phyloP scores from a whole-genome alignment of 1,139 yeast species.

The Schwanniomyces etchellsii region DNA sequence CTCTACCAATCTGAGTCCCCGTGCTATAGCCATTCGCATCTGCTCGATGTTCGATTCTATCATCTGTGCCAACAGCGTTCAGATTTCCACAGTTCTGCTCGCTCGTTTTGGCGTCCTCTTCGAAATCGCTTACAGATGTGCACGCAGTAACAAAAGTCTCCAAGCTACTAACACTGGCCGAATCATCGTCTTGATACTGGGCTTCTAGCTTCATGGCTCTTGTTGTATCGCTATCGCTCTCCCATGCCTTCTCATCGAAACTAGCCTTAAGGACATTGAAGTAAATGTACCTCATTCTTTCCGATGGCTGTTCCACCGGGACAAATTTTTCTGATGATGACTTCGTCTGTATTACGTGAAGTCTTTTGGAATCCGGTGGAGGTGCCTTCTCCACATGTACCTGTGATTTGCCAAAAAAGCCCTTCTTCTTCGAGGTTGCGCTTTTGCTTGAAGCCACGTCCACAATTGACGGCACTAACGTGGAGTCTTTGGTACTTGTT shows the following conservation, averaged over 20 bases:
- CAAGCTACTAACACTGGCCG: slow-evolving; percentile 20
- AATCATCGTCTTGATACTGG: slow-evolving; percentile 14
- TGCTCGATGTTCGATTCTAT: not conserved
- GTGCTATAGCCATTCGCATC: not conserved
- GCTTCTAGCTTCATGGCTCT: slow-evolving; percentile 8
- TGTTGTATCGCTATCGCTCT: not conserved
- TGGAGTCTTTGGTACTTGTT: too few relatives aligned
- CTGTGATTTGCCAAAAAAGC: slow-evolving; percentile 13
- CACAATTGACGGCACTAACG: not conserved
- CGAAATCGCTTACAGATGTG: slow-evolving; percentile 16
- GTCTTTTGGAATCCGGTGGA: slow-evolving; percentile 20
- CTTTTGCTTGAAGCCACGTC: slow-evolving; percentile 16
- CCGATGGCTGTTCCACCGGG: slow-evolving; percentile 20
- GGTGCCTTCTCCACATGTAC: slow-evolving; percentile 7
- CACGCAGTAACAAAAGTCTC: slow-evolving; percentile 36
- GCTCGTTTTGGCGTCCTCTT: not conserved
- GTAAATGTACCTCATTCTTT: slow-evolving; percentile 17
- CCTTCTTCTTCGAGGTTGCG: slow-evolving; percentile 16
- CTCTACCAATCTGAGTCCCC: not conserved
- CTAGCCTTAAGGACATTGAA: slow-evolving; percentile 18
- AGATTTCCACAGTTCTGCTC: not conserved
- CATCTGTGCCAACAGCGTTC: not conserved
- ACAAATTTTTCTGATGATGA: slow-evolving; percentile 25
- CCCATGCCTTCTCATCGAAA: slow-evolving; percentile 12
- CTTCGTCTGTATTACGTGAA: slow-evolving; percentile 25